Evolutionary conservation across 306 rosid species (phyloP).

Genomic region (Pyrus bretschneideri): DNA sequence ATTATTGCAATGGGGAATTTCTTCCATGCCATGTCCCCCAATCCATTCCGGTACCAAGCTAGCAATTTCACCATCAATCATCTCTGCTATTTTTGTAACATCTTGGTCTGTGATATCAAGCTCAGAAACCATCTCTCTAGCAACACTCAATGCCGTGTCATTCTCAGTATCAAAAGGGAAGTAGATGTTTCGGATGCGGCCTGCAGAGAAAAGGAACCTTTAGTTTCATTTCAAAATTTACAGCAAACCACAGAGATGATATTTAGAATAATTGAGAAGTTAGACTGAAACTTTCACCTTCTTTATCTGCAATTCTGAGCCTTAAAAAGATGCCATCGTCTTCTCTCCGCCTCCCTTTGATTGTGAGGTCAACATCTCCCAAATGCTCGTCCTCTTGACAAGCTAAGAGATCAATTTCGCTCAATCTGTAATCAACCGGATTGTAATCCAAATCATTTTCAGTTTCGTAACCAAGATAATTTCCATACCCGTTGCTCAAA

Average conservation of each 20-base stretch:
- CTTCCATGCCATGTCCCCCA: conserved; percentile 30
- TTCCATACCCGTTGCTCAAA: conserved; percentile 35
- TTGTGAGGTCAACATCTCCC: conserved; percentile 55
- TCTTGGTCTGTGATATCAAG: conserved; percentile 88
- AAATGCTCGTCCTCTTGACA: conserved; percentile 64
- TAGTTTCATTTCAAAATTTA: conserved; percentile 7
- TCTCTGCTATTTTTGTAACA: conserved; percentile 68
- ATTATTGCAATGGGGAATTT: conserved; percentile 32
- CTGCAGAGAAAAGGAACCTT: conserved; percentile 28
- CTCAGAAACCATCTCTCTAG: conserved; percentile 85
- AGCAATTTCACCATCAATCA: conserved; percentile 75
- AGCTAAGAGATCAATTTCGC: conserved; percentile 61
- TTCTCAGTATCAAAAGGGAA: conserved; percentile 83
- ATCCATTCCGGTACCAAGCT: conserved; percentile 78
- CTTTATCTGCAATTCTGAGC: conserved; percentile 84
- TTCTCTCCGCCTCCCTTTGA: conserved; percentile 66
- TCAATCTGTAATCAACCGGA: conserved; percentile 30
- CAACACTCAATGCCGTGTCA: conserved; percentile 79
- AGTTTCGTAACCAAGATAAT: conserved; percentile 42
- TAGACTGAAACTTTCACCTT: conserved; percentile 49
- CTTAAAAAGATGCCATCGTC: conserved; percentile 76
- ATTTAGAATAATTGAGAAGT: conserved; percentile 17
- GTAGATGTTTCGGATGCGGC: conserved; percentile 83
- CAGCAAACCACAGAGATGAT: conserved; percentile 5
- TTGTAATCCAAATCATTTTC: conserved; percentile 36